Conservation (phyloP, 345 rosid genomes). For the Melastoma malabathricum region DNA sequence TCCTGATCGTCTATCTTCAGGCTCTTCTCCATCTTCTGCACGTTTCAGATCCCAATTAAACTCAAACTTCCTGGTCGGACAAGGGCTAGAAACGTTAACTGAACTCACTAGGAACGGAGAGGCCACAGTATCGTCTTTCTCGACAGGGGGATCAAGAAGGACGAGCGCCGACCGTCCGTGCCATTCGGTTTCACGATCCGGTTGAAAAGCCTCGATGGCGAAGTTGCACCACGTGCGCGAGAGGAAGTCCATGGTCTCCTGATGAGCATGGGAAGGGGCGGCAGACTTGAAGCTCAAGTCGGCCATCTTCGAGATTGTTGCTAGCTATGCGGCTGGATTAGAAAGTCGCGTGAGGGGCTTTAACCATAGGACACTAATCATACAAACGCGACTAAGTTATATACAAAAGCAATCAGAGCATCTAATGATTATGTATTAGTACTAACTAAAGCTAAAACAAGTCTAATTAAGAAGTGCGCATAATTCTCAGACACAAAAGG, state of each 20-base stretch:
- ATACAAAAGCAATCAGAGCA: too few species aligned
- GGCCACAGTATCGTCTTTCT: slow-evolving; percentile 11
- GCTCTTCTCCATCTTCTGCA: slow-evolving; percentile 45
- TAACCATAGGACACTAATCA: neutral
- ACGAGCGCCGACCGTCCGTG: slow-evolving; percentile 16
- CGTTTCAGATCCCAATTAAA: neutral
- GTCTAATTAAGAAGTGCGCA: too few species aligned
- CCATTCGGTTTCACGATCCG: slow-evolving; percentile 26
- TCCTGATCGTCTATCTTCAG: slow-evolving; percentile 51
- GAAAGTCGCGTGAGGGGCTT: neutral
- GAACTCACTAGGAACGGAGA: slow-evolving; percentile 42
- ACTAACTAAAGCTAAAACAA: too few species aligned
- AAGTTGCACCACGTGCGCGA: slow-evolving; percentile 82
- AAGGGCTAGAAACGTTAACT: neutral
- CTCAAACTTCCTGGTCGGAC: too few species aligned
- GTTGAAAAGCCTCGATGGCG: slow-evolving; percentile 71
- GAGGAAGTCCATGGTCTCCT: slow-evolving; percentile 83
- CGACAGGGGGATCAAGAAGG: slow-evolving; percentile 19
- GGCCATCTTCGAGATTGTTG: slow-evolving; percentile 10
- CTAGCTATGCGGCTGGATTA: neutral
- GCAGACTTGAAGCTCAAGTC: slow-evolving; percentile 23
- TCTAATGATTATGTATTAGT: too few species aligned
- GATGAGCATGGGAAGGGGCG: slow-evolving; percentile 75
- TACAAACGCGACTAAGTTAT: too few species aligned
- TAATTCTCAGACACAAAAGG: too few species aligned